Percentiles rank a stretch among this genome's conserved stretches.
Evolutionary conservation across 202 grass and related monocot genomes (phyloP).

Genomic region (Brachypodium distachyon): DNA sequence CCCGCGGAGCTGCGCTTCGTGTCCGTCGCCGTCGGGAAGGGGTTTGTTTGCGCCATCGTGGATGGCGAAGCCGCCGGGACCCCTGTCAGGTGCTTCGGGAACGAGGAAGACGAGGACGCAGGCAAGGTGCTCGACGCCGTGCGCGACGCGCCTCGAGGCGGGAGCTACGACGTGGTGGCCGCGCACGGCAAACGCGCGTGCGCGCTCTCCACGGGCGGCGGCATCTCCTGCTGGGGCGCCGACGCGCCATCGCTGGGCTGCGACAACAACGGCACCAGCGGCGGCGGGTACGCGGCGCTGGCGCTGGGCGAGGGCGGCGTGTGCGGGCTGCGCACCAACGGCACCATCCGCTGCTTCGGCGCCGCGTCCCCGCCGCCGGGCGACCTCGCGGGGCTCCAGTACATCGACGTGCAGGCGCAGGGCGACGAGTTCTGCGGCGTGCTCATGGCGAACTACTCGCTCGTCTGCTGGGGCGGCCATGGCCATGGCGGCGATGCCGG

Average conservation of each 20-base stretch:
- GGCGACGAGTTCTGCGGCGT: constrained; percentile 47
- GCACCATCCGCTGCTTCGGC: constrained; percentile 72
- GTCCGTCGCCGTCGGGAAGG: constrained; percentile 60
- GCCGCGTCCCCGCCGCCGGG: constrained; percentile 24
- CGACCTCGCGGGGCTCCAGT: constrained; percentile 24
- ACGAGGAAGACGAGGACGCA: background rate
- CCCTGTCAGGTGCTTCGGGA: constrained; percentile 51
- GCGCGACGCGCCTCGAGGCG: constrained; percentile 2
- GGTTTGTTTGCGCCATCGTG: constrained; percentile 70
- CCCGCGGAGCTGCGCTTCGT: constrained; percentile 20
- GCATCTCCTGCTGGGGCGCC: constrained; percentile 56
- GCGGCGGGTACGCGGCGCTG: constrained; percentile 35
- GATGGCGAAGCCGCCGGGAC: background rate
- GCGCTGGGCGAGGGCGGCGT: constrained; percentile 51
- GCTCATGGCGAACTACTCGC: constrained; percentile 62
- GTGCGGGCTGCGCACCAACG: constrained; percentile 59
- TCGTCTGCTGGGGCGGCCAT: constrained; percentile 74
- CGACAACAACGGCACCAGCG: background rate
- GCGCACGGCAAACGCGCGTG: constrained; percentile 44
- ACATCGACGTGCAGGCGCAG: constrained; percentile 51
- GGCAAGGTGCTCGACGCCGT: constrained; percentile 25
- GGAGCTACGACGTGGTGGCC: constrained; percentile 31
- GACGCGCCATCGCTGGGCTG: constrained; percentile 1
- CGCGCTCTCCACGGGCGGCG: constrained; percentile 26
- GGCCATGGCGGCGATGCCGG: no score